Conservation (phyloP, 768 basidiomycete genomes). For the Tephrocybe sp. region DNA sequence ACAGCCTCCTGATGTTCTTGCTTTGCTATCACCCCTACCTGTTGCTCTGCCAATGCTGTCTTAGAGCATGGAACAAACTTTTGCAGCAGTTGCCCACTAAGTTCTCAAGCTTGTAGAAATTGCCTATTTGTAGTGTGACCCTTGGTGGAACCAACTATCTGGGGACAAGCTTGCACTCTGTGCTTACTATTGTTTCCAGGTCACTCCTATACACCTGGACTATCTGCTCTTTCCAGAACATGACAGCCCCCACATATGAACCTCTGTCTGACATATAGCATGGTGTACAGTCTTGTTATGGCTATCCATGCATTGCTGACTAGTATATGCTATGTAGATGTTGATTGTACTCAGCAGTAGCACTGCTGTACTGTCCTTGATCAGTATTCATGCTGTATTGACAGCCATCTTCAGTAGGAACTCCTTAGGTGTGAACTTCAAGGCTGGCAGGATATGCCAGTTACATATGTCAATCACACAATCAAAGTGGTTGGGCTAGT, state of each 20-base stretch:
- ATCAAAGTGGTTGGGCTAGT: conserved; percentile 33
- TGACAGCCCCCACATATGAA: conserved; percentile 16
- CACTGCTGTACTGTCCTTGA: background rate
- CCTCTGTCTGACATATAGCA: conserved; percentile 11
- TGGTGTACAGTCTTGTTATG: conserved; percentile 24
- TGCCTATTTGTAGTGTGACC: too few species aligned
- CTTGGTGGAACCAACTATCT: conserved; percentile 34
- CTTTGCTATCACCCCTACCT: too few species aligned
- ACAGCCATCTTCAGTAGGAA: conserved; percentile 28
- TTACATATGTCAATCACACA: conserved; percentile 23
- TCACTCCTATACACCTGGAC: conserved; percentile 24
- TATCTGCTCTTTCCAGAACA: conserved; percentile 25
- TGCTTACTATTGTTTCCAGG: conserved; percentile 25
- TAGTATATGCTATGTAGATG: conserved; percentile 23
- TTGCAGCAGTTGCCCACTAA: too few species aligned
- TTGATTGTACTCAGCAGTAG: conserved; percentile 10
- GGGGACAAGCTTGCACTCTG: conserved; percentile 26
- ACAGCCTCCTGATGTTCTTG: too few species aligned
- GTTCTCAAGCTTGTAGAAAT: too few species aligned
- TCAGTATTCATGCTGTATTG: conserved; percentile 22
- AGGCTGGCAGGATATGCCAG: conserved; percentile 13
- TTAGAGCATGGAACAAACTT: too few species aligned
- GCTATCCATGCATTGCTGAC: conserved; percentile 28
- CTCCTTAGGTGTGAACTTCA: too few species aligned
- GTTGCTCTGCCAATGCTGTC: too few species aligned